Conservation (phyloP, 2,329 filamentous ascomycete genomes). For the Colletotrichum liaoningense region DNA sequence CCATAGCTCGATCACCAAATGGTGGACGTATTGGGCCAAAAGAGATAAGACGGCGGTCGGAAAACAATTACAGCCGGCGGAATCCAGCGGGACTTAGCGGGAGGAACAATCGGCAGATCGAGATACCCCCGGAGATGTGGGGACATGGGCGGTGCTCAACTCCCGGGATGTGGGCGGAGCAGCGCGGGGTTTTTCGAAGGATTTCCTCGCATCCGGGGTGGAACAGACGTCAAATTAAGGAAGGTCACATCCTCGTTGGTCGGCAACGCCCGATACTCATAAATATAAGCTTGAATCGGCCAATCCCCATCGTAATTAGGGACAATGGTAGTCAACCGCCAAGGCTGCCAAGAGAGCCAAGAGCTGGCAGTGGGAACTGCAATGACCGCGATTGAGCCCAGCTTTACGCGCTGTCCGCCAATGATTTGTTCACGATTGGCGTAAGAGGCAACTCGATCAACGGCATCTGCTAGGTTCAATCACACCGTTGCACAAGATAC, state of each 20-base stretch:
- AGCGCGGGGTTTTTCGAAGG: neutral
- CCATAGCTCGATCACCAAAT: neutral
- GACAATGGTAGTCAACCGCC: neutral
- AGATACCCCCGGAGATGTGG: neutral
- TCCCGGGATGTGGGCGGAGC: neutral
- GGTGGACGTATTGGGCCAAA: neutral
- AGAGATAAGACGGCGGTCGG: neutral
- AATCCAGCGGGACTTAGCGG: neutral
- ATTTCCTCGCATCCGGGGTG: constrained; percentile 6
- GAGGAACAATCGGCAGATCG: neutral
- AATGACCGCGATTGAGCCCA: constrained; percentile 6
- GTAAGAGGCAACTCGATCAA: constrained; percentile 28
- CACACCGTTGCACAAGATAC: neutral
- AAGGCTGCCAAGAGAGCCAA: constrained; percentile 16
- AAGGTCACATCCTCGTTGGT: constrained; percentile 29
- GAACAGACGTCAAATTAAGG: constrained; percentile 22
- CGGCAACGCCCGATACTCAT: constrained; percentile 21
- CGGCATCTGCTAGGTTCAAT: constrained; percentile 5
- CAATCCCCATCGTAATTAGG: constrained; percentile 13
- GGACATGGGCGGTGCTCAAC: neutral
- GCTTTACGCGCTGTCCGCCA: constrained; percentile 6
- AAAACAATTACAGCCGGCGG: neutral
- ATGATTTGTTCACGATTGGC: constrained; percentile 7
- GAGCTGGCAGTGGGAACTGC: constrained; percentile 10
- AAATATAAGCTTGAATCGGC: constrained; percentile 26